Evolutionary conservation across 305 asterid species (phyloP), one percentile per base, ranked within the genome.

Genomic region (Ruellia speciosa): DNA sequence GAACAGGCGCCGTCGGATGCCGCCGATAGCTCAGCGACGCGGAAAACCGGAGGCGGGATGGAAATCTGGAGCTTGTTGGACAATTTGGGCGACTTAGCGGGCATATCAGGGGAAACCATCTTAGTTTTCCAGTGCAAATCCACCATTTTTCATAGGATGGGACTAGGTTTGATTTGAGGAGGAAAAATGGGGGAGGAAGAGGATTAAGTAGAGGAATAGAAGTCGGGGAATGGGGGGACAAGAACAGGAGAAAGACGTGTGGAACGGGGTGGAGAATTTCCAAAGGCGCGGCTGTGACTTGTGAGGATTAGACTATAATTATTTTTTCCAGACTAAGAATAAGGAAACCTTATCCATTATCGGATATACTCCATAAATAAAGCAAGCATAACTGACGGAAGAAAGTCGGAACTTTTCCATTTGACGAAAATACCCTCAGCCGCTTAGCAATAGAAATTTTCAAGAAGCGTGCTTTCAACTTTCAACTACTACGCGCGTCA

Each of bases 51-150:
- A 49, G 78, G 53, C 11, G 97, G 93, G 33, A 81, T 75, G 5
- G 87, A 76, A 66, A 81, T 69, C 50, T 77, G 84, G 40, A 79
- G 92, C 76, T 82, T 84, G 62, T 70, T 86, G 11, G 87, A 69
- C 5, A 79, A 59, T 54, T 69, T 78, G 0, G 95, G 97, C 0
- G 97, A 86, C 56, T 77, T 82, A 64, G 18, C 77, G 12, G 85
- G 47, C 18, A 82, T 69, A 0, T 82, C 84, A 7, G 94, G 62
- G 20, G 83, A 73, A 54, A 81, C 66, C 88, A 82, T 86, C 58
- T 78, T 81, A 0, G 79, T 76, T 71, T 82, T 86, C 85, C 92
- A 81, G 64, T 87, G 95, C 53, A 82, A 80, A 82, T 82, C 94
- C 58, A 89, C 84, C 97, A 89, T 86, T 75, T 67, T 67, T 49